Evolutionary conservation across 2,329 filamentous ascomycete genomes (phyloP), one percentile per base, ranked within the genome.

Genomic region (Polychaeton citri): DNA sequence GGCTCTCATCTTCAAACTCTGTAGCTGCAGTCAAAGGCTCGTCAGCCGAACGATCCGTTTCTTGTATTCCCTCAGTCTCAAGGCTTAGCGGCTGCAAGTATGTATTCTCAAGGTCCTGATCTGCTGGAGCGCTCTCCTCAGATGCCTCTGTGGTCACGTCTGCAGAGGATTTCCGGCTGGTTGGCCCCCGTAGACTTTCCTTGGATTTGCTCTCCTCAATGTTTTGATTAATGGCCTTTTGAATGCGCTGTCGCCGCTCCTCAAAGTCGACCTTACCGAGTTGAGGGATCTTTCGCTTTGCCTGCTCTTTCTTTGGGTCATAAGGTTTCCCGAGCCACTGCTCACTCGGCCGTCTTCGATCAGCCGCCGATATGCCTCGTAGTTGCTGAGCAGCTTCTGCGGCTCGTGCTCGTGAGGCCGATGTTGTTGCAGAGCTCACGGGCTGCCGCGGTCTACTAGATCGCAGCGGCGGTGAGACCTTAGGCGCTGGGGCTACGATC

Each of bases 181-280:
- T 12, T 15, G 24, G 15, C 12, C 24, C 24, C 15, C 24, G 24
- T 17, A 19, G 9, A 19, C 30, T 32, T 32, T 82, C 77, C 43
- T 57, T 49, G 37, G 60, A 49, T 32, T 45, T 40, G 52, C 48
- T 80, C 51, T 84, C 80, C 43, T 79, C 73, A 33, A 90, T 76
- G n/a, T 81, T 84, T 53, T 81, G 83, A 47, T 76, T 87, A 57
- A 92, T 88, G 10, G 84, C 85, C 38, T 85, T 74, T 47, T 87
- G 80, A 49, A 93, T 92, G 41, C 78, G 76, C 52, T 85, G 79
- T 47, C 86, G 72, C 34, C 84, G 73, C 46, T 83, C 81, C 40
- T 81, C 84, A 54, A 92, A 90, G 58, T 94, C 83, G 35, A 92
- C 82, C 40, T 80, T 79, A 1, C 79, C 79, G 39, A 87, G 49